Evolutionary conservation across 257 asterid species (phyloP), one percentile per base, ranked within the genome.

Genomic region (Lycium ferocissimum): DNA sequence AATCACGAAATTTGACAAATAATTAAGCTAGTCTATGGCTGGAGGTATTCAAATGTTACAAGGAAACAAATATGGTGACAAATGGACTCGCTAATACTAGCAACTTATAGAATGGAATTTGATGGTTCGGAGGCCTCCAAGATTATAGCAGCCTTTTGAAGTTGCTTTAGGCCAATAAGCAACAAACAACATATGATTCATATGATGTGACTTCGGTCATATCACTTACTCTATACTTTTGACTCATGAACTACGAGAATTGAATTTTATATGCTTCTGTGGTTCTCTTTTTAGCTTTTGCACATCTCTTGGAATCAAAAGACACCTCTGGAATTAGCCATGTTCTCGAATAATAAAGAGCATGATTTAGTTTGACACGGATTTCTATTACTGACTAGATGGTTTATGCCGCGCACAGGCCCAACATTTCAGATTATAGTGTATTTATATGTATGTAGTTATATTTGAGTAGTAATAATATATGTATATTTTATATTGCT

Each of bases 31-130:
- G 35, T 45, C 58, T 72, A 47, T 6, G 59, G 40, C 40, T 38
- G 43, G 62, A 75, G 82, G 2, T 26, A 78, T 78, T 78, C 4
- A 78, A 53, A 78, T 51, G 49, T 72, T 72, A 72, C 37, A 72
- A 9, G 80, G 9, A 72, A 43, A 45, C 79, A 3, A 70, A 14
- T 2, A 0, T 26, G 17, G 56, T 35, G 56, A 71, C 56, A 71
- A 18, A 9, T 18, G 56, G 80, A 56, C 17, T 75, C 61, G 12
- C 20, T 20, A 47, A 20, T 49, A 49, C 6, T 22, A 4, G 10
- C 49, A 22, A 9, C 45, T 14, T 40, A 38, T 38, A 15, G 2
- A 38, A 70, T 70, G 20, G 5, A 47, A 11, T 73, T 75, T 75
- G 2, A 75, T 75, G 62, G 81, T 49, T 20, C 11, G 4, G 2